A percentile compares a stretch with the other conserved stretches of the same genome.
phyloP scores from a whole-genome alignment of 1,139 yeast species.

The Lodderomyces pseudojiufengensis region DNA sequence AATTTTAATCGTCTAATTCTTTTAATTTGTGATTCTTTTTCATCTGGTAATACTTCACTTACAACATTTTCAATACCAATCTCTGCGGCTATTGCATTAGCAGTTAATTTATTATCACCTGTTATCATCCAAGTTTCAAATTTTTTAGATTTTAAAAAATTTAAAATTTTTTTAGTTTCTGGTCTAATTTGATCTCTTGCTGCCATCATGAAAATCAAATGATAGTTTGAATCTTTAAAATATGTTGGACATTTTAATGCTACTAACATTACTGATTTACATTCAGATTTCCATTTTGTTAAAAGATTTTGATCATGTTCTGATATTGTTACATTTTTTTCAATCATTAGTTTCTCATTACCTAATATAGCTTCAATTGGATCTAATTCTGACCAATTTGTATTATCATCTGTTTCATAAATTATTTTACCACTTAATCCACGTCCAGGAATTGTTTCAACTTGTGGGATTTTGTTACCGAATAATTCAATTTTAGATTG shows the following conservation, averaged over 20 bases:
- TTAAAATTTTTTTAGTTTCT: conserved; percentile 55
- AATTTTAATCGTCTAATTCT: conserved; percentile 43
- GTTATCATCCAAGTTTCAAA: conserved; percentile 69
- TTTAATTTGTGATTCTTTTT: conserved; percentile 58
- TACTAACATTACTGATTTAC: conserved; percentile 60
- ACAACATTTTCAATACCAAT: conserved; percentile 63
- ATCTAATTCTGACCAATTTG: conserved; percentile 25
- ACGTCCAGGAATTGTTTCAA: conserved; percentile 54
- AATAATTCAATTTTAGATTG: conserved; percentile 18
- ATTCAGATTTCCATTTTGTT: conserved; percentile 55
- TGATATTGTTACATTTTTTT: conserved; percentile 32
- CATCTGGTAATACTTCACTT: conserved; percentile 72
- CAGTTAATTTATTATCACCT: conserved; percentile 69
- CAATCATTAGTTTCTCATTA: conserved; percentile 54
- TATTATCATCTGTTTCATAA: conserved; percentile 13
- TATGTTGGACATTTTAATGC: conserved; percentile 35
- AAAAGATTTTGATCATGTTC: conserved; percentile 26
- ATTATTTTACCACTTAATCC: conserved; percentile 50
- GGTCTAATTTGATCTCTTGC: conserved; percentile 64
- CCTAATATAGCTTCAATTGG: conserved; percentile 55
- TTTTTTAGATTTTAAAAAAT: conserved; percentile 37
- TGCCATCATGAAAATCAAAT: conserved; percentile 48
- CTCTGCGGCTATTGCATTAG: conserved; percentile 62
- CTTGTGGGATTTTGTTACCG: conserved; percentile 43
- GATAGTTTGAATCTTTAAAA: conserved; percentile 28